phyloP scores from a whole-genome alignment of 179 eudicot genomes.

The Patellifolia procumbens region DNA sequence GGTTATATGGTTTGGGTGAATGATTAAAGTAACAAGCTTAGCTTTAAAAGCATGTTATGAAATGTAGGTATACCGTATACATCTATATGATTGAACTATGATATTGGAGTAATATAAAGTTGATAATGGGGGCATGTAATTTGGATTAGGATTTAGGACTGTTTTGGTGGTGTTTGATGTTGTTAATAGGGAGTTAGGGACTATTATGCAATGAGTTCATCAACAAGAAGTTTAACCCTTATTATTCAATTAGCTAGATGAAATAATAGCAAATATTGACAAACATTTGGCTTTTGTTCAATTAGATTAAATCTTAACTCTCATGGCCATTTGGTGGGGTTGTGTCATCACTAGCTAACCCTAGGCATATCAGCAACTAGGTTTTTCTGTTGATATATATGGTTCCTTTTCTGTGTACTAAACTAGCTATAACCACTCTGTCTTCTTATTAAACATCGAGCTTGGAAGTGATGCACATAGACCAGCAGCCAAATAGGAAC shows the following conservation, averaged over 20 bases:
- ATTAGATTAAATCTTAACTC: neutral
- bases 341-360: neutral
- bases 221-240: neutral
- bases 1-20: neutral
- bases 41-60: neutral
- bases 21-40: neutral
- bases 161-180: neutral
- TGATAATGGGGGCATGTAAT: neutral
- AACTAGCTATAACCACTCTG: too few species aligned
- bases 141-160: neutral
- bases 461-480: too few species aligned
- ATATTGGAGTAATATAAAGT: too few species aligned
- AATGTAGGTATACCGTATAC: too few species aligned
- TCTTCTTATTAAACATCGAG: too few species aligned
- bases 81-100: too few species aligned
- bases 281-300: too few species aligned
- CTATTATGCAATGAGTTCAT: constrained; percentile 7
- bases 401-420: neutral
- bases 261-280: too few species aligned
- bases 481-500: too few species aligned
- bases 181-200: neutral
- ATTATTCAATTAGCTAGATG: too few species aligned
- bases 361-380: neutral
- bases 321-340: neutral
- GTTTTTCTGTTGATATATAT: neutral